Base-by-base conservation (phyloP, 768 basidiomycete genomes). In the Amanita molliuscula region DNA sequence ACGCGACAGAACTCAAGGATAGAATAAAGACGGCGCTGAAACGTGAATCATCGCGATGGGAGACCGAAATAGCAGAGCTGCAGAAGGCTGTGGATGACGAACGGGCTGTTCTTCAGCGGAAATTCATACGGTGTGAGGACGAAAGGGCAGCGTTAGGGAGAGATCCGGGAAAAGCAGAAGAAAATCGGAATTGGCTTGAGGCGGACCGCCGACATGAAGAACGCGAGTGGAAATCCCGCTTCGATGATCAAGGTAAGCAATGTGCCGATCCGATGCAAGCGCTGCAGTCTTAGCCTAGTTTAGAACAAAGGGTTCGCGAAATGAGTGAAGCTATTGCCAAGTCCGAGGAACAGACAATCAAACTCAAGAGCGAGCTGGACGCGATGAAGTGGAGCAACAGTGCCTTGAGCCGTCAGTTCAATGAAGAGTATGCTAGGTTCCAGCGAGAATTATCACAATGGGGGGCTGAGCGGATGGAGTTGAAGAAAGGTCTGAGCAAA, bases 271-370 rank as follows among this genome's bases (percentile, higher is more conserved):
- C 35, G 35, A n/a, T 16, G 6, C 35, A n/a, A n/a, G 5, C 4
- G 4, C 6, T 36, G n/a, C 35, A 36, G 15, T 6, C 4, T 36
- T 15, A 36, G 35, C 10, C n/a, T 16, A 15, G n/a, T 36, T 15
- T 8, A 15, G 35, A 9, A n/a, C 4, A 36, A n/a, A n/a, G 10
- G 4, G 7, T 6, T 36, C 35, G 5, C 25, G 68, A 68, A 25
- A 50, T 67, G 25, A 64, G 66, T 45, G 62, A 61, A 47, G 62
- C 66, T 51, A 58, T 60, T 11, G 56, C 64, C 15, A 59, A 63
- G 36, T 63, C 63, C 46, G 58, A 64, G 35, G 60, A 61, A 6
- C n/a, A n/a, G n/a, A n/a, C n/a, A n/a, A n/a, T n/a, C n/a, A 67
- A 72, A 44, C 50, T 36, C n/a, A 36, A n/a, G n/a, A 4, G 7